Evolutionary conservation across 202 grass and related monocot species (phyloP), one percentile per base, ranked within the genome.

Genomic region (Schoenoplectus triqueter): DNA sequence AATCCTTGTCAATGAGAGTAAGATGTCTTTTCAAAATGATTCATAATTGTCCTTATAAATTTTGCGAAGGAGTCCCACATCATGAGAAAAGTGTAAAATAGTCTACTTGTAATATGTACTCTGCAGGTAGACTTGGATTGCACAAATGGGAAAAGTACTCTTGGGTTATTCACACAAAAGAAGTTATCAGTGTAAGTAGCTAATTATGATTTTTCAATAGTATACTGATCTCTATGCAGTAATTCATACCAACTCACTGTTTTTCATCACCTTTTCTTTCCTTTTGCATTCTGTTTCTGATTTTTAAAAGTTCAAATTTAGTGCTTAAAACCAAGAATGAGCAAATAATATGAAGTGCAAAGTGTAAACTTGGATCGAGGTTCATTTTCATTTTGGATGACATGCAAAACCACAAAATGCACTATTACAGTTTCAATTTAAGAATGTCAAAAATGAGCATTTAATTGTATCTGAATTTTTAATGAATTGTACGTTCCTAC

Each of bases 81-180:
- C 56, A 59, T 59, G 13, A 59, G 13, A n/a, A 59, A 15, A 14
- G 14, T 31, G 31, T 31, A 31, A 31, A 31, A 31, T 31, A 31
- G 31, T 31, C 31, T 31, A 31, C 31, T 31, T 68, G 18, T 5
- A 54, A 21, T 22, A 22, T 54, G 8, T 73, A 61, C 41, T 89
- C 64, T 89, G 48, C 73, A 94, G 94, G 75, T 97, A 81, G 94
- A 97, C 81, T 94, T 94, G 86, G 90, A 97, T 54, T 92, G 90
- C 61, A 84, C 87, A 46, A 87, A 97, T 82, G 94, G 94, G 14
- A 75, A 75, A 42, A 89, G 81, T 66, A 89, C 88, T 74, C 59
- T 92, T 80, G 90, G 90, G 54, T 84, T 97, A 69, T 97, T 97
- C 85, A 88, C 88, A 41, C 94, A 94, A 54, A 92, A 82, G 55